Base-by-base conservation (phyloP, 768 basidiomycete species). In the Panaeolus cyanescens region DNA sequence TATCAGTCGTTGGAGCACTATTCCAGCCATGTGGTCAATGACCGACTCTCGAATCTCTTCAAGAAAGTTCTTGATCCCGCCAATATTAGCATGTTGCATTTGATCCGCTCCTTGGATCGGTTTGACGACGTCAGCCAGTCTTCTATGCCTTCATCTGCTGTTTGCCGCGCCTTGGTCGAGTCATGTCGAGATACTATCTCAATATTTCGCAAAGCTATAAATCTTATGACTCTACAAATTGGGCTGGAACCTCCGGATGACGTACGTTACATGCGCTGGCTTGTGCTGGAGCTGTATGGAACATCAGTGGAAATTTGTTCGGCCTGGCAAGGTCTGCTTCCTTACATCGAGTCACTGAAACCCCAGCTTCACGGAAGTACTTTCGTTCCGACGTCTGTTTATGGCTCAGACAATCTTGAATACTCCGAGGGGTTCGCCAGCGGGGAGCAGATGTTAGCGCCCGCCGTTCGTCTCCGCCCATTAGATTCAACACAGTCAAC, bases 1-100 rank as follows among this genome's bases (percentile, higher is more conserved):
- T 91, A 96, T 70, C 88, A 95, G 66, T 88, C 93, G 0, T 78
- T 99, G 40, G 88, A 92, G 56, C 92, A 96, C 67, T 96, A 95
- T 74, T 89, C 90, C 33, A 82, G 89, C 20, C 91, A 91, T 64
- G 90, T 90, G 31, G 85, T 89, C 62, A 89, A 95, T 69, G 93
- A 96, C 56, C 86, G 92, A 20, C 80, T 95, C 28, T 87, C 93
- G 5, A 85, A 88, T 4, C 85, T 93, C 6, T 82, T 99, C 60
- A 80, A 85, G 53, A 92, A 94, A 70, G 90, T 96, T 30, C 84
- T 98, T 59, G 90, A 93, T 64, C 91, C 94, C 12, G 93, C 95
- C 2, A 89, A 87, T 70, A 74, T 80, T 39, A 91, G 92, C 68
- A 92, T 97, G 83, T 80, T 85, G 59, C 86, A 88, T 63, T 80